These are phyloP conservation scores for Rhododendron vialii DNA, from an alignment of 148 eudicot species.

Conservation along the genomic window DNA sequence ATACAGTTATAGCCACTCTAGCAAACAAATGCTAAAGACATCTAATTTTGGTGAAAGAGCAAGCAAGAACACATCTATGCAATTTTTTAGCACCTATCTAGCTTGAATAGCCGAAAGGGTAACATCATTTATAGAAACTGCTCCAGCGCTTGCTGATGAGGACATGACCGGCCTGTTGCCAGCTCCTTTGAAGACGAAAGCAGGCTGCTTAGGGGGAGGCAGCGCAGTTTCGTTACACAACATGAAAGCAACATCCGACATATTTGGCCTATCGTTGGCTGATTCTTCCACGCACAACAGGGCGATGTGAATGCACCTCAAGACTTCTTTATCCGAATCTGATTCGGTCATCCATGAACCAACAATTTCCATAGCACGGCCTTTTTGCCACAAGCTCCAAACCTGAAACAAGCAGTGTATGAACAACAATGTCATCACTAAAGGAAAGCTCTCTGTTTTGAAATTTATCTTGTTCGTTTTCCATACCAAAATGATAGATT, in stretches of 20 bases:
- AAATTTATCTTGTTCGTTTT: background rate
- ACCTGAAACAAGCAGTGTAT: slow-evolving; percentile 21
- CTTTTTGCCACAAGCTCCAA: slow-evolving; percentile 49
- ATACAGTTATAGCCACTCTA: background rate
- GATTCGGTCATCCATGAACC: slow-evolving; percentile 24
- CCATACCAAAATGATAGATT: background rate
- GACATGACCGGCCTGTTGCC: slow-evolving; percentile 6
- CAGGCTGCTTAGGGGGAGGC: slow-evolving; percentile 47
- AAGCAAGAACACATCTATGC: background rate
- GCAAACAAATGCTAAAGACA: background rate
- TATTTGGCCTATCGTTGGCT: slow-evolving; percentile 46
- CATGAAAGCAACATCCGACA: slow-evolving; percentile 46
- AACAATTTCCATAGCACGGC: slow-evolving; percentile 20
- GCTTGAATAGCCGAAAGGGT: background rate
- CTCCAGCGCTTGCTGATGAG: slow-evolving; percentile 18
- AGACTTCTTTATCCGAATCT: slow-evolving; percentile 17
- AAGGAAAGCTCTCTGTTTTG: background rate
- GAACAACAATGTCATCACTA: background rate
- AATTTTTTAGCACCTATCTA: background rate
- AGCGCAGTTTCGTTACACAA: slow-evolving; percentile 35
- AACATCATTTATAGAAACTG: background rate
- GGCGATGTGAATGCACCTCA: slow-evolving; percentile 38
- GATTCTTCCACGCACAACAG: slow-evolving; percentile 51
- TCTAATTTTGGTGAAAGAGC: background rate
- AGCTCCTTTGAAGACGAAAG: slow-evolving; percentile 28